Evolutionary conservation across 768 basidiomycete genomes (phyloP).

Genomic region (Cantharellus anzutake): DNA sequence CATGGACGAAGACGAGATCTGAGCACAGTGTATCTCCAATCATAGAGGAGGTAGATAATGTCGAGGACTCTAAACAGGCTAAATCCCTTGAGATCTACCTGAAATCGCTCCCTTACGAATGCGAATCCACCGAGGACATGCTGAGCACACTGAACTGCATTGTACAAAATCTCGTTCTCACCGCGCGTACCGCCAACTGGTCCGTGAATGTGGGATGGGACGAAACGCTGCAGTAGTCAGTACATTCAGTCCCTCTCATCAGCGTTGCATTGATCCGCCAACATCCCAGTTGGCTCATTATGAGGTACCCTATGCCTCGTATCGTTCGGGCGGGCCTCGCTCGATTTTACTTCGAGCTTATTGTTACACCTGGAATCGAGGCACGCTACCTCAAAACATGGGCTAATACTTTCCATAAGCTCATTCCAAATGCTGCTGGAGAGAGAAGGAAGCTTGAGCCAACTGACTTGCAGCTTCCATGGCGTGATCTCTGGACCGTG

Average conservation of each 20-base stretch:
- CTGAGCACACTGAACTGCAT: conserved; percentile 47
- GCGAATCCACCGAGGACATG: conserved; percentile 57
- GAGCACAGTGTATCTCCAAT: background rate
- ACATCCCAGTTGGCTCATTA: conserved; percentile 46
- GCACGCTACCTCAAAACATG: conserved; percentile 50
- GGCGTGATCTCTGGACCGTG: conserved; percentile 58
- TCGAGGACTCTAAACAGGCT: background rate
- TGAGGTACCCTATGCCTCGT: conserved; percentile 62
- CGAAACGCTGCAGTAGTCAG: conserved; percentile 57
- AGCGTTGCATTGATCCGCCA: background rate
- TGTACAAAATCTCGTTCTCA: conserved; percentile 45
- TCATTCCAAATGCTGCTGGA: conserved; percentile 48
- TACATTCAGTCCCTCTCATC: background rate
- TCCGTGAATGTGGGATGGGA: conserved; percentile 57
- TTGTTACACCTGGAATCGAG: conserved; percentile 52
- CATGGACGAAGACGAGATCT: background rate
- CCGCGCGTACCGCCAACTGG: conserved; percentile 64
- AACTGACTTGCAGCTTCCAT: conserved; percentile 47
- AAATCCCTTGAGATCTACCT: background rate
- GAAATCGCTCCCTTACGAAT: conserved; percentile 42
- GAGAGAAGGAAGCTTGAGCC: conserved; percentile 45
- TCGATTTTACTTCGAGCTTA: conserved; percentile 61
- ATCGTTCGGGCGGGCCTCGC: conserved; percentile 53
- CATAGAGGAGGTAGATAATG: background rate
- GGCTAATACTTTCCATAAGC: conserved; percentile 59